Conservation (phyloP, 2,329 filamentous ascomycete genomes). For the Trichoderma sp. region DNA sequence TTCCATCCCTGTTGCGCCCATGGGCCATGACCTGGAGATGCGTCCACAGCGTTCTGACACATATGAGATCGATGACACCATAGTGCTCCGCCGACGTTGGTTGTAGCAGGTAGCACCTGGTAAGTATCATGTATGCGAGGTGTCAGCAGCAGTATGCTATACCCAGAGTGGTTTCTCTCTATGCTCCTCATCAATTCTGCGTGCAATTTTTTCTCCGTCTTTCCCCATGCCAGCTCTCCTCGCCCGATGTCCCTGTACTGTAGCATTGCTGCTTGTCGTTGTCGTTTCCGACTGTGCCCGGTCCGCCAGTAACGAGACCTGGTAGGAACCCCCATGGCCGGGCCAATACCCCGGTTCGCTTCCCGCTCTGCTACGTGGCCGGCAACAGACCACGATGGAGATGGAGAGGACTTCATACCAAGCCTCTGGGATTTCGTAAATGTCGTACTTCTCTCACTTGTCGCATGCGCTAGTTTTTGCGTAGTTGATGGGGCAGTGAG, state of each 20-base stretch:
- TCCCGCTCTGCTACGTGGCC: slow-evolving; percentile 28
- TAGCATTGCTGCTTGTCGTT: neutral
- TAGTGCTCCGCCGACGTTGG: slow-evolving; percentile 22
- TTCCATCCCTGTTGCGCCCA: slow-evolving; percentile 19
- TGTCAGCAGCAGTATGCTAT: slow-evolving; percentile 22
- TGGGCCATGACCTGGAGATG: slow-evolving; percentile 15
- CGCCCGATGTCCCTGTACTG: slow-evolving; percentile 10
- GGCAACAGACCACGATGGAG: slow-evolving; percentile 24
- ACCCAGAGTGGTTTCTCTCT: slow-evolving; percentile 15
- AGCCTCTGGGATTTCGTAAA: neutral
- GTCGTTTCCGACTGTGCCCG: slow-evolving; percentile 24
- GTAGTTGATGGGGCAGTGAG: neutral
- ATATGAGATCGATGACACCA: slow-evolving; percentile 27
- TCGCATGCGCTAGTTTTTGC: slow-evolving; percentile 10
- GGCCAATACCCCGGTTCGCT: slow-evolving; percentile 7
- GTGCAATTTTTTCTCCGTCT: neutral
- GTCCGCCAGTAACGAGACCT: slow-evolving; percentile 10
- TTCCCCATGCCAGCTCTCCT: neutral
- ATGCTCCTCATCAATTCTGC: slow-evolving; percentile 10
- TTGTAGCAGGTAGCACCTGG: neutral
- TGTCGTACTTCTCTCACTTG: slow-evolving; percentile 6
- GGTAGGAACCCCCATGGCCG: slow-evolving; percentile 1
- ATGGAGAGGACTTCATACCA: slow-evolving; percentile 8
- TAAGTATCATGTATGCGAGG: slow-evolving; percentile 19
- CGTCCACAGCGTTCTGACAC: slow-evolving; percentile 26